Conservation (phyloP, 2,329 filamentous ascomycete species). For the Fusarium metavorans region DNA sequence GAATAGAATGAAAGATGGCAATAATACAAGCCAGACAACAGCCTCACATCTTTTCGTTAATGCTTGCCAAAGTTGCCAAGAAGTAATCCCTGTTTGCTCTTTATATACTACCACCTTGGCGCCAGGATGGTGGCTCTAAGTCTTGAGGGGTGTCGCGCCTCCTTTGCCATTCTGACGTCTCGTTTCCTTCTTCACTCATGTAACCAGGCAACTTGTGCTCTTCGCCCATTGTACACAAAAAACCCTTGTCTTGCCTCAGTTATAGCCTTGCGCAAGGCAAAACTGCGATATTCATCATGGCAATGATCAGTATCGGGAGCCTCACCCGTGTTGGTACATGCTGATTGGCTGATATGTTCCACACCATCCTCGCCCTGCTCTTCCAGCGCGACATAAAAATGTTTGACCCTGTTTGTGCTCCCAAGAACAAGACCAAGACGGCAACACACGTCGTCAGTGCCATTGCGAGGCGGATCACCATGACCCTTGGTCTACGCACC, state of each 20-base stretch:
- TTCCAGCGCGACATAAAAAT: not conserved
- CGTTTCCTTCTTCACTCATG: not conserved
- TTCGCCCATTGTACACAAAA: not conserved
- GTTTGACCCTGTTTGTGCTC: not conserved
- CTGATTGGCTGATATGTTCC: not conserved
- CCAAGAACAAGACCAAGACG: not conserved
- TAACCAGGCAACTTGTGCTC: not conserved
- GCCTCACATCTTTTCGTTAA: not conserved
- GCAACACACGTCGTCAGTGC: not conserved
- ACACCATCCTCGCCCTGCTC: not conserved
- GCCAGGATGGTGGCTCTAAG: not conserved
- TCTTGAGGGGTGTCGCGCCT: no score
- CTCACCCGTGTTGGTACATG: not conserved
- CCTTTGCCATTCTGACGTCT: not conserved
- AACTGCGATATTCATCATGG: not conserved
- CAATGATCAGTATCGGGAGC: not conserved
- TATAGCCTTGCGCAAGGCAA: not conserved
- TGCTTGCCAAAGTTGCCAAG: not conserved
- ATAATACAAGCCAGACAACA: not conserved
- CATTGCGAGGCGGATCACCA: conserved; percentile 5
- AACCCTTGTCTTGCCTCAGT: not conserved
- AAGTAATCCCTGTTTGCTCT: not conserved
- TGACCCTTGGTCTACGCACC: not conserved
- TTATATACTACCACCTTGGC: not conserved
- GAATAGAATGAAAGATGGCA: not conserved